Evolutionary conservation across 208 protist species (phyloP), one percentile per base, ranked within the genome.

Genomic region (Wallacemonas sp.): DNA sequence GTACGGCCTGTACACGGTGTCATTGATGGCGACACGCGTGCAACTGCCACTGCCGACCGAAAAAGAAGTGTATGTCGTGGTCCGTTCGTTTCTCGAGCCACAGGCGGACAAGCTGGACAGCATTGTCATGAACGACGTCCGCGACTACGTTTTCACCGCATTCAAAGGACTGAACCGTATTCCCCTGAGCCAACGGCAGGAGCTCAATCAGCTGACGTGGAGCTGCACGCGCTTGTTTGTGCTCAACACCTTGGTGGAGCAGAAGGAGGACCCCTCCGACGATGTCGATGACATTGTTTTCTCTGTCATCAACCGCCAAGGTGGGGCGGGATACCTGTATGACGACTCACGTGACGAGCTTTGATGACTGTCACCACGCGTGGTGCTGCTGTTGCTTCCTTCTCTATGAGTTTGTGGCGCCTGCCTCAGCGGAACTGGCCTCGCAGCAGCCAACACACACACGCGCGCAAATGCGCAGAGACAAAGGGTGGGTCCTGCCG

Each of bases 121-220:
- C 4, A 30, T 82, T 17, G 21, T 53, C 15, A 82, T 82, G 76
- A 34, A 41, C 0, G 50, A 33, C n/a, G 70, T 82, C 57, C 60
- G 76, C 9, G 52, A 27, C 19, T 62, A 53, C 58, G 66, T 82
- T 1, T 62, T 60, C 26, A 54, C 57, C 15, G 27, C 53, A 21
- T 66, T 52, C 61, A 57, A 46, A 15, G 39, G 52, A 17, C 30
- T 57, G 8, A 53, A 46, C 22, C 41, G 46, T 27, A 34, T 46
- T 46, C 21, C 26, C 4, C 45, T 48, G 12, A 29, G 15, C 33
- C 38, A 68, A 34, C 46, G 32, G 5, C 44, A 53, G 30, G 67
- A 73, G 53, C 33, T 82, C 17, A 73, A 73, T 17, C 55, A 62
- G 42, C 39, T 77, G 30, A 52, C 77, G 13, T 82, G 76, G 76